Evolutionary conservation across 495 filamentous ascomycete genomes (phyloP).

Genomic region (Aspergillus wentii): DNA sequence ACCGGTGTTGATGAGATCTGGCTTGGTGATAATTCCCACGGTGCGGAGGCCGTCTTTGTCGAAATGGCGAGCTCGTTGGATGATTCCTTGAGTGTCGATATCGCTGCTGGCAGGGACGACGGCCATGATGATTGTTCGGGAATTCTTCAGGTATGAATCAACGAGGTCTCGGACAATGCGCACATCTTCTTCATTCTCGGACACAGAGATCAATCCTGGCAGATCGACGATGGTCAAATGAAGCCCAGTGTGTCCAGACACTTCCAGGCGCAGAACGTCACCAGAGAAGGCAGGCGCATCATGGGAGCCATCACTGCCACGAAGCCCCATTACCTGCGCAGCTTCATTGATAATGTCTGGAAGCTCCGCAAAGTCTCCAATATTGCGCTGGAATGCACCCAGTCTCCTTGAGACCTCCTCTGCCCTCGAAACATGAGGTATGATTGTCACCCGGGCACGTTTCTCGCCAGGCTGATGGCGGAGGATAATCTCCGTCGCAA

Average conservation of each 20-base stretch:
- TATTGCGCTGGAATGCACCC: constrained; percentile 4
- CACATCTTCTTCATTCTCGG: constrained; percentile 25
- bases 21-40: constrained; percentile 53
- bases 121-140: constrained; percentile 30
- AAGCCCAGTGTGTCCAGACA: constrained; percentile 43
- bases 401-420: constrained; percentile 9
- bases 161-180: constrained; percentile 21
- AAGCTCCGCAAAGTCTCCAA: constrained; percentile 26
- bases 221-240: constrained; percentile 54
- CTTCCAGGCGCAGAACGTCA: constrained; percentile 50
- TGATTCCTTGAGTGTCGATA: constrained; percentile 44
- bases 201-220: constrained; percentile 37
- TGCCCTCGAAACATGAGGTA: constrained; percentile 8
- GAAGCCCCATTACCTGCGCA: constrained; percentile 31
- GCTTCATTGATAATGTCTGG: constrained; percentile 40
- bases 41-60: constrained; percentile 44
- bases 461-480: constrained; percentile 9
- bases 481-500: constrained; percentile 28
- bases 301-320: constrained; percentile 2
- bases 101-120: constrained; percentile 47
- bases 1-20: constrained; percentile 34
- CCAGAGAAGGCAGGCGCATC: constrained; percentile 32
- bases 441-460: constrained; percentile 10
- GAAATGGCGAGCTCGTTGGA: constrained; percentile 36
- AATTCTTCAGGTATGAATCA: constrained; percentile 24